Evolutionary conservation across 176 grass and related monocot species (phyloP).

Genomic region (Phoenix dactylifera): DNA sequence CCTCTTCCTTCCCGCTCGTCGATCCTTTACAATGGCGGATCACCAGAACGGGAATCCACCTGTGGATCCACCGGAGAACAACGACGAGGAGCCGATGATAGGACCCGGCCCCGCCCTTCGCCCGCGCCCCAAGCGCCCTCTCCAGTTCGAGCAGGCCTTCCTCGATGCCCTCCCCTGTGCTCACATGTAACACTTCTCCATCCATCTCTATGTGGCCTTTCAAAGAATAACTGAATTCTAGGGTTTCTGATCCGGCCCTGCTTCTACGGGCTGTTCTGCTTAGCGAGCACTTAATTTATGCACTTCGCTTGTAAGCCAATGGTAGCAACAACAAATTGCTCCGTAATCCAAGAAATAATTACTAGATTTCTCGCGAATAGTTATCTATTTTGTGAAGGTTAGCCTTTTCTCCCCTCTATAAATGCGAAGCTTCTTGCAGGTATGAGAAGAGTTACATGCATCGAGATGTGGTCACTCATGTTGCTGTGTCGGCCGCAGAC

Average conservation of each 20-base stretch:
- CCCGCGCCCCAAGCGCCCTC: constrained; percentile 64
- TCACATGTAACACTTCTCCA: constrained; percentile 43
- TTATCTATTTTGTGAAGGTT: too few relatives aligned
- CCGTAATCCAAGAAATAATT: too few relatives aligned
- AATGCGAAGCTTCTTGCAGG: constrained; percentile 28
- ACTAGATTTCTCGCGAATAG: too few relatives aligned
- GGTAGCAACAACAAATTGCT: too few relatives aligned
- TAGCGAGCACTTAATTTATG: too few relatives aligned
- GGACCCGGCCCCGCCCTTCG: constrained; percentile 56
- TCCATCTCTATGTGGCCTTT: neutral
- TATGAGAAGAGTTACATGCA: constrained; percentile 99
- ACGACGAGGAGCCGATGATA: constrained; percentile 38
- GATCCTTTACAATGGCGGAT: constrained; percentile 21
- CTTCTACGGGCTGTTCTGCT: too few relatives aligned
- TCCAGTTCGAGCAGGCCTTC: constrained; percentile 95
- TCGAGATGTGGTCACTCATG: constrained; percentile 88
- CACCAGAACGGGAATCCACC: constrained; percentile 17
- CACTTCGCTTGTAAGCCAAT: too few relatives aligned
- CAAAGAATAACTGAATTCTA: too few relatives aligned
- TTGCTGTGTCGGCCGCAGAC: constrained; percentile 59
- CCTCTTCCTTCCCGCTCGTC: too few relatives aligned
- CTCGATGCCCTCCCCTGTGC: constrained; percentile 81
- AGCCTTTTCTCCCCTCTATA: too few relatives aligned
- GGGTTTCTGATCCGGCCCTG: too few relatives aligned
- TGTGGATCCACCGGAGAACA: constrained; percentile 23